These are phyloP conservation scores for Colletotrichum navitas DNA, from an alignment of 2,329 filamentous ascomycete genomes.

Conservation along the genomic window DNA sequence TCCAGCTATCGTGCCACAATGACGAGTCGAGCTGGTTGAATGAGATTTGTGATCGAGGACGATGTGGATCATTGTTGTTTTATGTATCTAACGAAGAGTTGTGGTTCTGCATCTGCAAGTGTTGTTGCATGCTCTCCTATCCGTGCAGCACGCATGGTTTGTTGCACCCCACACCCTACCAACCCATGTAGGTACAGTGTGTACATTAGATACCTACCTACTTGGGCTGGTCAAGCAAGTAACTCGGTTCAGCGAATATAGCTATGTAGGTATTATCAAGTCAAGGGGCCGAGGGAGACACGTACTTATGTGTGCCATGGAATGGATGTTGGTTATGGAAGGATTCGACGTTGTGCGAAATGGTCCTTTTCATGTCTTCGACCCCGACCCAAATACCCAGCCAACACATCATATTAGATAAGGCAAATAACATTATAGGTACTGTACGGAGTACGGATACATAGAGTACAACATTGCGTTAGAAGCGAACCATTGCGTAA, in stretches of 20 bases:
- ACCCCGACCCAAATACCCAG: not conserved
- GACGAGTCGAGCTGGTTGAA: conserved; percentile 6
- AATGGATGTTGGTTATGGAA: not conserved
- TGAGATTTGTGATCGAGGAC: conserved; percentile 12
- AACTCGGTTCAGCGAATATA: not conserved
- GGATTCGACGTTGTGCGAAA: conserved; percentile 7
- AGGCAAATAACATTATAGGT: not conserved
- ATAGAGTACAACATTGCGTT: not conserved
- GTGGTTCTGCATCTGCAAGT: not conserved
- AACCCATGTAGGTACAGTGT: not conserved
- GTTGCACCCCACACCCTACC: not conserved
- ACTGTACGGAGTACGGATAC: too few relatives aligned
- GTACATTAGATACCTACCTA: not conserved
- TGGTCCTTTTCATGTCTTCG: not conserved
- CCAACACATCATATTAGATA: not conserved
- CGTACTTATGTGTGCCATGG: not conserved
- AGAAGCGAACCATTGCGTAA: conserved; percentile 11
- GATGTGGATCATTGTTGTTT: not conserved
- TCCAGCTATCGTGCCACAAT: conserved; percentile 19
- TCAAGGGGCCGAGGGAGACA: not conserved
- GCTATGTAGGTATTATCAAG: not conserved
- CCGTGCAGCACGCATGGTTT: not conserved
- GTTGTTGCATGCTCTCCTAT: conserved; percentile 1
- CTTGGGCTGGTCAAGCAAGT: not conserved
- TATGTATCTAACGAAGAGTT: conserved; percentile 30